A percentile compares a stretch with the other conserved stretches of the same genome.
phyloP scores from a whole-genome alignment of 2,329 filamentous ascomycete species.

The Alternaria solani region DNA sequence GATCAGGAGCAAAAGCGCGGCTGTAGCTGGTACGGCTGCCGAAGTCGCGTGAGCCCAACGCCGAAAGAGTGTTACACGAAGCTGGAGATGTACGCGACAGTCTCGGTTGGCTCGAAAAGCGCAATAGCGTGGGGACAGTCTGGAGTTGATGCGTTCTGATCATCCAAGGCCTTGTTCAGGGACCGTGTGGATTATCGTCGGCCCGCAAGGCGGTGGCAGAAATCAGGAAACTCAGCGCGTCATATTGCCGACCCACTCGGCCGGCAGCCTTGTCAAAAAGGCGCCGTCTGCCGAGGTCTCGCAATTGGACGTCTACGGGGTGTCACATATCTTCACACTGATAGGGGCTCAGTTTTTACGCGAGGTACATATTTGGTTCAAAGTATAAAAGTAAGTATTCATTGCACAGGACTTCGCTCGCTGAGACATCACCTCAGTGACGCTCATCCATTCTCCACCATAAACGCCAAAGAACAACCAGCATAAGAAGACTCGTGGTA shows the following conservation, averaged over 20 bases:
- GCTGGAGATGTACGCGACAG: slow-evolving; percentile 26
- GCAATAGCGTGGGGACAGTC: slow-evolving; percentile 11
- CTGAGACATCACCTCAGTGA: neutral
- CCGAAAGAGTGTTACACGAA: slow-evolving; percentile 20
- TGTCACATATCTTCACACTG: neutral
- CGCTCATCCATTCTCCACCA: neutral
- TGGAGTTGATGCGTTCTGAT: slow-evolving; percentile 26
- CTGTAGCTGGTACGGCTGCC: slow-evolving; percentile 30
- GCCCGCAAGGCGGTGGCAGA: slow-evolving; percentile 25
- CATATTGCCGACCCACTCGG: slow-evolving; percentile 12
- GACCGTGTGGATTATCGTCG: slow-evolving; percentile 10
- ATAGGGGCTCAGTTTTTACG: no score
- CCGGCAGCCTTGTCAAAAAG: neutral
- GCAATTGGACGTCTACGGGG: neutral
- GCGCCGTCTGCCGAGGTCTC: neutral
- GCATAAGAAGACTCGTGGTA: slow-evolving; percentile 12
- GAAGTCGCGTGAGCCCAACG: slow-evolving; percentile 21
- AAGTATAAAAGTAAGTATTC: neutral
- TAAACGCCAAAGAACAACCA: slow-evolving; percentile 9
- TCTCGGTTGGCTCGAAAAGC: slow-evolving; percentile 27
- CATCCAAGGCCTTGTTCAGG: slow-evolving; percentile 25
- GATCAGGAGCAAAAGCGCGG: slow-evolving; percentile 36
- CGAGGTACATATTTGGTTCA: neutral
- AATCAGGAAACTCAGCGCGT: slow-evolving; percentile 17
- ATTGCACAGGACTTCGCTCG: neutral